Conservation (phyloP, 148 eudicot species). For the Limonium bicolor region DNA sequence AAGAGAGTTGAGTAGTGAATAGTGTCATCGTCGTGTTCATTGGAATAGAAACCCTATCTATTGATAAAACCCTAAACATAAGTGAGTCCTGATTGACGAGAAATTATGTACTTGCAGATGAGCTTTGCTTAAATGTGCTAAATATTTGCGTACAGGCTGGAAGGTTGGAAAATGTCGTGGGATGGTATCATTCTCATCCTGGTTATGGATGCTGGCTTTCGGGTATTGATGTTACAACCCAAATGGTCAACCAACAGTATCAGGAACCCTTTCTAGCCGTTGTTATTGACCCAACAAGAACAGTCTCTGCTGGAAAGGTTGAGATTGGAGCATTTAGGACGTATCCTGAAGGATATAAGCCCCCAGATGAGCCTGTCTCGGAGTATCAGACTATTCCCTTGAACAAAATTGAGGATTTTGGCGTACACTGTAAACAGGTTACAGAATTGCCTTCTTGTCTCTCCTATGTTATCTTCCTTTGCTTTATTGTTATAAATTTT, state of each 20-base stretch:
- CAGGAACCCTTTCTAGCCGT: conserved; percentile 98
- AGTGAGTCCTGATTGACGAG: no score
- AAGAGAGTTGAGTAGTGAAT: no score
- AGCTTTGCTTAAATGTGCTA: neutral
- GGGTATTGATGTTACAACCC: conserved; percentile 94
- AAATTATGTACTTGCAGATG: no score
- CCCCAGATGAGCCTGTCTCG: conserved; percentile 90
- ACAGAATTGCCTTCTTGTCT: neutral
- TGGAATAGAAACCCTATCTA: no score
- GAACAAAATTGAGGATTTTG: conserved; percentile 97
- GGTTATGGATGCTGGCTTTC: conserved; percentile 99
- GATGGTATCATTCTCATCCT: conserved; percentile 99
- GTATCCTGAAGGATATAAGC: conserved; percentile 94
- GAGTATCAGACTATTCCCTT: conserved; percentile 96
- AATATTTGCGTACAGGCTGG: conserved; percentile 43
- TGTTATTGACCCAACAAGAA: conserved; percentile 96
- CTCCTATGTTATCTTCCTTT: neutral
- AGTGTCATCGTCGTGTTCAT: no score
- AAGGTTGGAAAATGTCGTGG: conserved; percentile 90
- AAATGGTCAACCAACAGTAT: conserved; percentile 90
- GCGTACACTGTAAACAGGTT: conserved; percentile 98
- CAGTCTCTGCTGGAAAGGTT: conserved; percentile 98
- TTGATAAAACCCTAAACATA: no score
- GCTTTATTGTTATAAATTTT: neutral
- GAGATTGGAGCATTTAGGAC: conserved; percentile 98